Conservation (phyloP, 1,284 basidiomycete genomes). For the Cutaneotrichosporon arboriforme region DNA sequence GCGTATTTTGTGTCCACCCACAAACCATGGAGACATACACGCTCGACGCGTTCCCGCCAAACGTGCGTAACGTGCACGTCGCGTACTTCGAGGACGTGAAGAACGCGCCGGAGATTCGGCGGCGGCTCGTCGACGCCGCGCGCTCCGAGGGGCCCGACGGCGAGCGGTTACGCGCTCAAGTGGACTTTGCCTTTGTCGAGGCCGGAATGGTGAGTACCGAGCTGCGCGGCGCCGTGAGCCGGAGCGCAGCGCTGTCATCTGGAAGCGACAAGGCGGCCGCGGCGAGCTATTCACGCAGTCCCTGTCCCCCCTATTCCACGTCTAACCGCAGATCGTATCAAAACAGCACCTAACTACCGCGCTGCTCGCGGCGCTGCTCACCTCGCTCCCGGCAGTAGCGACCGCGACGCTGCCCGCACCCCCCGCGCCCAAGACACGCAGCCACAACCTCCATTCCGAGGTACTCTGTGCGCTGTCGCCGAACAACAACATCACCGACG, state of each 20-base stretch:
- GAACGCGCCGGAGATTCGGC: constrained; percentile 60
- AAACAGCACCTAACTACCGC: constrained; percentile 68
- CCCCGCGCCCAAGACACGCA: constrained; percentile 26
- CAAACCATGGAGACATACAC: constrained; percentile 48
- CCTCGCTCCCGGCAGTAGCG: constrained; percentile 46
- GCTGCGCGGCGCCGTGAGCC: no score
- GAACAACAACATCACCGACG: constrained; percentile 82
- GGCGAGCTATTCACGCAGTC: background rate
- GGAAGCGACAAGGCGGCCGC: background rate
- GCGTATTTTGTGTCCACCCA: background rate
- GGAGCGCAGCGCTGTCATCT: background rate
- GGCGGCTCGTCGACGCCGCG: constrained; percentile 64
- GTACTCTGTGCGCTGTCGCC: constrained; percentile 76
- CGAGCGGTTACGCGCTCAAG: constrained; percentile 60
- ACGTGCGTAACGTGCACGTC: constrained; percentile 52
- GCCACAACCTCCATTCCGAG: constrained; percentile 61
- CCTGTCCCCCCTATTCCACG: background rate
- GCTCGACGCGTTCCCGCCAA: constrained; percentile 38
- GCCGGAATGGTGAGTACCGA: constrained; percentile 55
- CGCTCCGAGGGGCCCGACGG: constrained; percentile 58
- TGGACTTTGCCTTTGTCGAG: constrained; percentile 87
- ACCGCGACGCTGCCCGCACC: constrained; percentile 8
- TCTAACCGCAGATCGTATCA: constrained; percentile 35
- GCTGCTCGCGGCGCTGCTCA: constrained; percentile 69
- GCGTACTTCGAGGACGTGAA: constrained; percentile 64